Evolutionary conservation across 2,329 filamentous ascomycete genomes (phyloP), one percentile per base, ranked within the genome.

Genomic region (Emmonsia crescens): DNA sequence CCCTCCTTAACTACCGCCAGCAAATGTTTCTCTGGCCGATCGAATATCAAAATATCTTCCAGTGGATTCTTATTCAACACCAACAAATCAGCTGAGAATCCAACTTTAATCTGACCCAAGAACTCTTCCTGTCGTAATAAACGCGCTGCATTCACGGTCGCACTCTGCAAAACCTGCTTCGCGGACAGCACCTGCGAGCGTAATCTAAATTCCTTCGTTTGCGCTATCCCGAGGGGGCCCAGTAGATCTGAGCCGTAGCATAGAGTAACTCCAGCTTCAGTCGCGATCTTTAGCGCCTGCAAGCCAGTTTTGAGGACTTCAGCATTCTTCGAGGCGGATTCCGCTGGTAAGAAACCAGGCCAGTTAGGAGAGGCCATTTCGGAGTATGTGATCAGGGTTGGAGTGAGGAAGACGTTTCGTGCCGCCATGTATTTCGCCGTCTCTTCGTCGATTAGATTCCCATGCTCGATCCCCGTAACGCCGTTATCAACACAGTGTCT

Each of bases 221-320:
- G 81, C n/a, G 76, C 75, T 16, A 74, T 67, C 8, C 76, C 74
- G 63, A 83, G 67, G 0, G 79, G 79, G 0, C 80, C 81, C 0
- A 84, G 74, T 8, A 84, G 73, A 69, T 84, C 82, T 0, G 80
- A 80, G 0, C 83, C 83, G 64, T 78, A 83, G 67, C 81, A 84
- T 48, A 85, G 80, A 0, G 74, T 79, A 0, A 85, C 80, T 0
- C 82, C 82, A 0, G 79, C 80, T 10, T 80, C 75, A 24, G 75
- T 70, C 2, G 81, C 81, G 24, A 83, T 76, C 56, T 78, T 73
- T 19, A 84, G 69, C 0, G 77, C 75, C 16, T 72, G 65, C 3
- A 84, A 66, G 1, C 82, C 82, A 2, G 72, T 72, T 19, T 75
- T 68, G 3, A 84, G 70, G 0, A 83, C 81, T 60, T 77, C 72